Evolutionary conservation across 2,329 filamentous ascomycete species (phyloP).

Genomic region (Talaromyces sp.): DNA sequence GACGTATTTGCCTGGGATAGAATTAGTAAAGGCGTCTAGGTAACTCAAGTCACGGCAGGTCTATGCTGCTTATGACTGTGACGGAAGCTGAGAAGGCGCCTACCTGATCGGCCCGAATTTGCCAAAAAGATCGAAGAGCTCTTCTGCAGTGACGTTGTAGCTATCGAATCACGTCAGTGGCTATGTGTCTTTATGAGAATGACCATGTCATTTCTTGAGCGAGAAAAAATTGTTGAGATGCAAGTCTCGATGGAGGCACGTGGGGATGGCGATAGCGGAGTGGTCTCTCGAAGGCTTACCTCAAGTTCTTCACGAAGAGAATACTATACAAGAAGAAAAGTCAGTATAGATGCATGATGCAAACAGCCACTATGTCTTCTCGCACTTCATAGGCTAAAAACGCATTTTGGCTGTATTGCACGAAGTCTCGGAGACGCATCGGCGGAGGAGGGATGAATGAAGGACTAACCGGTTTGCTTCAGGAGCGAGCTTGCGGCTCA

Average conservation of each 20-base stretch:
- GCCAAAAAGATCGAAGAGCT: conserved; percentile 97
- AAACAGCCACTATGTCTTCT: not conserved
- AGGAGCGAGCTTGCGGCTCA: conserved; percentile 78
- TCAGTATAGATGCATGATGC: not conserved
- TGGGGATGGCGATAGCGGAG: not conserved
- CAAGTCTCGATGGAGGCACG: not conserved
- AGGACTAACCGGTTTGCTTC: conserved; percentile 90
- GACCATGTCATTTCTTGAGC: not conserved
- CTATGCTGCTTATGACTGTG: not conserved
- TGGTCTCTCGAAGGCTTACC: conserved; percentile 52
- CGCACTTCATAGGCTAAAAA: not conserved
- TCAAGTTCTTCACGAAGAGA: conserved; percentile 99
- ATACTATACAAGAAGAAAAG: conserved; percentile 57
- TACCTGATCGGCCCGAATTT: conserved; percentile 96
- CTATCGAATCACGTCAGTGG: conserved; percentile 44
- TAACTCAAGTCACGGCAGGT: not conserved
- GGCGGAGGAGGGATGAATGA: conserved; percentile 28
- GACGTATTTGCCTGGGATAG: conserved; percentile 79
- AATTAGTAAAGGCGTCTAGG: conserved; percentile 21
- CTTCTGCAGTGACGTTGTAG: conserved; percentile 98
- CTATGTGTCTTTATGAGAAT: not conserved
- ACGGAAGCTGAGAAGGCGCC: conserved; percentile 29
- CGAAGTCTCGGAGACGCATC: conserved; percentile 16
- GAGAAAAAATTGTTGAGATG: not conserved
- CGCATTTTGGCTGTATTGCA: conserved; percentile 1